These are phyloP conservation scores for Boletus subparvulus DNA, from an alignment of 768 basidiomycete species.

Conservation along the genomic window DNA sequence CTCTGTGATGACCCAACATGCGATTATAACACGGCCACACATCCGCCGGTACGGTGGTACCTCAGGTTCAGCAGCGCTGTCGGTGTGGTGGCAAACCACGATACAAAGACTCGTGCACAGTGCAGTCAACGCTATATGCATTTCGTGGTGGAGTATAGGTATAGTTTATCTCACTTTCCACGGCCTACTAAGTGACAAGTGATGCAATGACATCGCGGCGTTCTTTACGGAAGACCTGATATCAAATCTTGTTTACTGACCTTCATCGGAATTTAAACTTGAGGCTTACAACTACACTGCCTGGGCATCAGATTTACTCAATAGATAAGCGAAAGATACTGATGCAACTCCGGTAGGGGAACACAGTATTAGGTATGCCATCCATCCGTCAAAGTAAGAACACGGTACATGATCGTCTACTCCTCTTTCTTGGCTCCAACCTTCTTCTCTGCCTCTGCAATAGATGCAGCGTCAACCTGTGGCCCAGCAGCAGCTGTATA, in stretches of 20 bases:
- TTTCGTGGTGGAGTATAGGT: too few species aligned
- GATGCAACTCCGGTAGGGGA: neutral
- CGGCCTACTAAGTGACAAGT: too few species aligned
- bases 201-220: neutral
- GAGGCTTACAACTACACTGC: neutral
- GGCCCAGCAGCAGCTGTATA: conserved; percentile 57
- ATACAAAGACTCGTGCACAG: too few species aligned
- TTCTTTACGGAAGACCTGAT: neutral
- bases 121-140: too few species aligned
- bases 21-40: too few species aligned
- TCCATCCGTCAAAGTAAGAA: conserved; percentile 24
- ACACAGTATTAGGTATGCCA: conserved; percentile 7
- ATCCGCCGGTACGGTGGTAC: too few species aligned
- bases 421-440: conserved; percentile 81
- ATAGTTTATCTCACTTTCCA: too few species aligned
- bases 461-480: conserved; percentile 80
- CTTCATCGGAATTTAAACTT: neutral
- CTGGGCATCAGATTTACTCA: neutral
- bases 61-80: too few species aligned
- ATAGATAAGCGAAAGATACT: conserved; percentile 15
- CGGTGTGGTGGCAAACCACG: too few species aligned
- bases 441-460: conserved; percentile 87
- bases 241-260: neutral
- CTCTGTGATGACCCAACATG: too few species aligned
- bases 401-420: conserved; percentile 29